A percentile compares a stretch with the other conserved stretches of the same genome.
Conservation (phyloP, 805 yeast genomes). For the Sugiyamaella valdiviana region DNA sequence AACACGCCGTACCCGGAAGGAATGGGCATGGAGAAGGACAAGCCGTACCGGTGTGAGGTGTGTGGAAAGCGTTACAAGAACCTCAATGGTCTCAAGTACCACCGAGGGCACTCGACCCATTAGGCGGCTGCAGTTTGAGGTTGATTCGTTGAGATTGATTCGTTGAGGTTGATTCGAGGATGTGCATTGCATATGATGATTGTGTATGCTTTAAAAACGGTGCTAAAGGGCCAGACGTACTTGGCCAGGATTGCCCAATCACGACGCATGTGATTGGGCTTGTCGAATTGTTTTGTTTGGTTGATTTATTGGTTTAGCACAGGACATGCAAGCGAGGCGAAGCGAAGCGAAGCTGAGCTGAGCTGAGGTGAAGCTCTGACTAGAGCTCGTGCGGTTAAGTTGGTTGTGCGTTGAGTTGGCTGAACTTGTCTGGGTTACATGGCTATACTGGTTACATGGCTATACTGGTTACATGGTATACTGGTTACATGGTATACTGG, state of each 20-base stretch:
- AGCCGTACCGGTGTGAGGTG: conserved; percentile 96
- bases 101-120: conserved; percentile 97
- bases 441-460: too few relatives aligned
- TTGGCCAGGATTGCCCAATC: too few relatives aligned
- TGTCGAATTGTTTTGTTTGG: not conserved
- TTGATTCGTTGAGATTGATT: too few relatives aligned
- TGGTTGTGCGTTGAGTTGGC: too few relatives aligned
- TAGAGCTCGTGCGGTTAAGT: too few relatives aligned
- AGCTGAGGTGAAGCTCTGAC: too few relatives aligned
- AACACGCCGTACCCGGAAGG: conserved; percentile 90
- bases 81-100: conserved; percentile 92
- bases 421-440: too few relatives aligned
- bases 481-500: too few relatives aligned
- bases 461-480: too few relatives aligned
- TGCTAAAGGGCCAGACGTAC: not conserved
- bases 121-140: too few relatives aligned
- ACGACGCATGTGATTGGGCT: not conserved
- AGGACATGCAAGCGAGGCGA: too few relatives aligned
- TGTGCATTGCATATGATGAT: not conserved
- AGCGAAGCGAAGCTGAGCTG: too few relatives aligned
- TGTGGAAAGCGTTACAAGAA: conserved; percentile 97
- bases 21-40: conserved; percentile 92
- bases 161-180: not conserved
- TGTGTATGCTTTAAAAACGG: not conserved
- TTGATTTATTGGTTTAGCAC: not conserved